Percentiles rank a stretch among this genome's conserved stretches.
Conservation (phyloP, 2,329 filamentous ascomycete species). For the Diplodia sapinea region DNA sequence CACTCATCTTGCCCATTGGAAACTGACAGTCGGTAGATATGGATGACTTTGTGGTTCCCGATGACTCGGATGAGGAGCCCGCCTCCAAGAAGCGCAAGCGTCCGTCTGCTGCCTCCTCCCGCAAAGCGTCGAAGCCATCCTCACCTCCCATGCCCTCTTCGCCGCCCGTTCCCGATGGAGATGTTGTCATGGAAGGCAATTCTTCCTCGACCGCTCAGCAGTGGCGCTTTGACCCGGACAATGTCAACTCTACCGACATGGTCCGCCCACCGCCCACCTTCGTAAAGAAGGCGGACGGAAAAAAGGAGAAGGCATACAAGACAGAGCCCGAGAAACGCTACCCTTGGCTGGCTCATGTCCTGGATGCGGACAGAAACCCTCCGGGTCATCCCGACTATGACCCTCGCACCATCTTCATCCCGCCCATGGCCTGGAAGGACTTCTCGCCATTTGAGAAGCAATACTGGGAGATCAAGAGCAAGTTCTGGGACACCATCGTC, state of each 20-base stretch:
- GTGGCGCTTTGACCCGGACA: slow-evolving; percentile 76
- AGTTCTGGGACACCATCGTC: slow-evolving; percentile 95
- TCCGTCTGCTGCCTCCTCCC: slow-evolving; percentile 59
- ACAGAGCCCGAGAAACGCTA: slow-evolving; percentile 87
- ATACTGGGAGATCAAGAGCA: slow-evolving; percentile 99
- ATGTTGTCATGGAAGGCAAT: slow-evolving; percentile 56
- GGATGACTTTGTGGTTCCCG: slow-evolving; percentile 85
- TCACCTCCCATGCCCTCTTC: slow-evolving; percentile 55
- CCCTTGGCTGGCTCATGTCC: slow-evolving; percentile 83
- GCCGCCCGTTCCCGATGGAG: slow-evolving; percentile 59
- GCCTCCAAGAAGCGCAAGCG: slow-evolving; percentile 72
- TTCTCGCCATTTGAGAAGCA: slow-evolving; percentile 97
- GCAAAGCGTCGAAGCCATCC: slow-evolving; percentile 66
- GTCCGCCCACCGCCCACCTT: slow-evolving; percentile 41
- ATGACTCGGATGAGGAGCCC: slow-evolving; percentile 77
- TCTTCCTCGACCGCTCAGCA: slow-evolving; percentile 75
- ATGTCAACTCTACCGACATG: slow-evolving; percentile 59
- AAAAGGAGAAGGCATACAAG: slow-evolving; percentile 71
- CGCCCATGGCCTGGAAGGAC: slow-evolving; percentile 75
- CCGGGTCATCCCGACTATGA: slow-evolving; percentile 87
- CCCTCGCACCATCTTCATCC: slow-evolving; percentile 87
- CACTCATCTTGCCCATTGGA: not conserved
- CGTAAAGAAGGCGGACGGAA: slow-evolving; percentile 43
- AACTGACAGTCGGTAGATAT: slow-evolving; percentile 61
- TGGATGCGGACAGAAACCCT: slow-evolving; percentile 82